These are phyloP conservation scores for Lentinula boryana DNA, from an alignment of 768 basidiomycete genomes.

Conservation along the genomic window DNA sequence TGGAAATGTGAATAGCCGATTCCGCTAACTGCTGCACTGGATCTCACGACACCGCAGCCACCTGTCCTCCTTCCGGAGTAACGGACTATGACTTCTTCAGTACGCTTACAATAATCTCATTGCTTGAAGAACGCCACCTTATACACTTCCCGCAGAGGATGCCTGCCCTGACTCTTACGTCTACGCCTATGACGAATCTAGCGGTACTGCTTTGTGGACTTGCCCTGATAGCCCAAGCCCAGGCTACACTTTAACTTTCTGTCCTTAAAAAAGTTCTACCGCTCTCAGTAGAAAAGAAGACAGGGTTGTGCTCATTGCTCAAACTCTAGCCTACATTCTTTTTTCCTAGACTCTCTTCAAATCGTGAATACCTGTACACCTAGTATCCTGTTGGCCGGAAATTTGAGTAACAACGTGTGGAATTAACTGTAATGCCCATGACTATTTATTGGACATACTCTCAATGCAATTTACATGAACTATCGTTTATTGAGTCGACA, in stretches of 20 bases:
- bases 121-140: not conserved
- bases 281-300: not conserved
- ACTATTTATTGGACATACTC: no score
- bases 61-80: constrained; percentile 35
- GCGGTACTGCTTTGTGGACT: constrained; percentile 39
- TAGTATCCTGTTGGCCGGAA: no score
- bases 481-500: no score
- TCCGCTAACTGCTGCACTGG: constrained; percentile 20
- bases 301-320: no score
- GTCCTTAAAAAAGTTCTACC: constrained; percentile 13
- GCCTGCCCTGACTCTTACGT: constrained; percentile 33
- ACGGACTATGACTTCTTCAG: not conserved
- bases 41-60: constrained; percentile 25
- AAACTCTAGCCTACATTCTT: not conserved
- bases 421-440: no score
- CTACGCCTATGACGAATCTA: constrained; percentile 39
- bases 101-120: not conserved
- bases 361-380: no score
- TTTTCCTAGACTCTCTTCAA: not conserved
- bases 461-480: no score
- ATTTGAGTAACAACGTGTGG: no score
- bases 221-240: constrained; percentile 23
- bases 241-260: constrained; percentile 31
- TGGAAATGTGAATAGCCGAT: constrained; percentile 3
- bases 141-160: constrained; percentile 17